Percentiles rank a stretch among this genome's conserved stretches.
Evolutionary conservation across 164 flowering plant genomes (phyloP).

Genomic region (Vitis amurensis): DNA sequence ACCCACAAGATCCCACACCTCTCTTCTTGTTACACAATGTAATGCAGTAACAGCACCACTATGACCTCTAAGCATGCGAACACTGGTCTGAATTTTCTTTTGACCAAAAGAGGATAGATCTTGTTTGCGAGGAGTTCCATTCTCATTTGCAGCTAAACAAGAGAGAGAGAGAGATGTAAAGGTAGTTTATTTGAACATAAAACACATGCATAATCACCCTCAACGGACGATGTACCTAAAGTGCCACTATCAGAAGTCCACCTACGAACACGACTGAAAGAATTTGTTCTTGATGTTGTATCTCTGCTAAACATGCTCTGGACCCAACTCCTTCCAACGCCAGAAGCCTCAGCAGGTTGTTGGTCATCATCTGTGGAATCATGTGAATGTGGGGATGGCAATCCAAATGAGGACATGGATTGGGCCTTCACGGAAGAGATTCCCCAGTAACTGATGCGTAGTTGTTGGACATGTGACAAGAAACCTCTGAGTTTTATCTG

Average conservation of each 20-base stretch:
- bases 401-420: conserved; percentile 55
- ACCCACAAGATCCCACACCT: conserved; percentile 98
- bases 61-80: conserved; percentile 88
- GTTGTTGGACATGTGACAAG: conserved; percentile 81
- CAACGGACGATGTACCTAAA: conserved; percentile 37
- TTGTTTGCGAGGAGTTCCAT: conserved; percentile 56
- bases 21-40: conserved; percentile 95
- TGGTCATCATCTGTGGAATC: conserved; percentile 59
- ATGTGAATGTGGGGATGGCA: conserved; percentile 79
- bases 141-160: conserved; percentile 7
- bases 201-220: not conserved
- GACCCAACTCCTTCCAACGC: conserved; percentile 96
- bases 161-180: not conserved
- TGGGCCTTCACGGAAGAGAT: conserved; percentile 62
- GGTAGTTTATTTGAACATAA: not conserved
- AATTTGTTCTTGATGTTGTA: conserved; percentile 55
- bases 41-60: conserved; percentile 89
- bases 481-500: conserved; percentile 92
- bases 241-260: conserved; percentile 72
- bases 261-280: conserved; percentile 73
- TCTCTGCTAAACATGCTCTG: conserved; percentile 99
- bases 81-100: conserved; percentile 70
- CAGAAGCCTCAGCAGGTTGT: conserved; percentile 94
- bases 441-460: conserved; percentile 88
- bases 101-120: conserved; percentile 60